phyloP scores from a whole-genome alignment of 129 eudicot genomes.

The Mikania micrantha region DNA sequence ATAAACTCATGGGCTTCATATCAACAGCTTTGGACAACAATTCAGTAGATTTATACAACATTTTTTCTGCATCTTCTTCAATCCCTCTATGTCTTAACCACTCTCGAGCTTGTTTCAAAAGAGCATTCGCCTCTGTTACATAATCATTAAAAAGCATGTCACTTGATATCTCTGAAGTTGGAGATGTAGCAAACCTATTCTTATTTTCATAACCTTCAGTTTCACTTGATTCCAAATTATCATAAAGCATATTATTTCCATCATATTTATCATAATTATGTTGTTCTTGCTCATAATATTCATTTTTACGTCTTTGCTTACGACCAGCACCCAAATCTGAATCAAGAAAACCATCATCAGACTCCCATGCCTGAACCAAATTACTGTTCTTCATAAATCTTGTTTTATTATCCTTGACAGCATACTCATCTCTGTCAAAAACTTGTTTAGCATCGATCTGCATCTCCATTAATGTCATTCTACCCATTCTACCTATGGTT shows the following conservation, averaged over 20 bases:
- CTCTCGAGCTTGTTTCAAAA: slow-evolving; percentile 68
- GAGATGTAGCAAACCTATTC: slow-evolving; percentile 31
- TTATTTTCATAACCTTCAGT: slow-evolving; percentile 25
- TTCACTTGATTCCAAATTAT: slow-evolving; percentile 14
- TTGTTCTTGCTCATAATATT: slow-evolving; percentile 29
- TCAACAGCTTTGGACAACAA: slow-evolving; percentile 67
- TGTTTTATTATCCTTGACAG: slow-evolving; percentile 24
- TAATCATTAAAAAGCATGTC: slow-evolving; percentile 58
- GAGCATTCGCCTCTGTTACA: slow-evolving; percentile 57
- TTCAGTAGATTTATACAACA: slow-evolving; percentile 47
- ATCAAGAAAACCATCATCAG: slow-evolving; percentile 31
- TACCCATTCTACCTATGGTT: slow-evolving; percentile 21
- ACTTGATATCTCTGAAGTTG: slow-evolving; percentile 43
- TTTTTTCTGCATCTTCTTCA: slow-evolving; percentile 54
- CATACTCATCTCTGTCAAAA: slow-evolving; percentile 34
- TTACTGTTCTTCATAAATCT: slow-evolving; percentile 26
- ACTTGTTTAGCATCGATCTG: slow-evolving; percentile 24
- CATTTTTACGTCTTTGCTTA: slow-evolving; percentile 32
- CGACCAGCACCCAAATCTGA: slow-evolving; percentile 33
- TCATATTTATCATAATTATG: slow-evolving; percentile 13
- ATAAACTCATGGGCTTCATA: slow-evolving; percentile 89
- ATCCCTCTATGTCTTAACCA: slow-evolving; percentile 39
- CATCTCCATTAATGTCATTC: slow-evolving; percentile 19
- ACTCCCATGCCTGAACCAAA: slow-evolving; percentile 29
- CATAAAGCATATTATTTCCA: slow-evolving; percentile 24